Evolutionary conservation across 768 basidiomycete genomes (phyloP).

Genomic region (Boletus tomentosulus): DNA sequence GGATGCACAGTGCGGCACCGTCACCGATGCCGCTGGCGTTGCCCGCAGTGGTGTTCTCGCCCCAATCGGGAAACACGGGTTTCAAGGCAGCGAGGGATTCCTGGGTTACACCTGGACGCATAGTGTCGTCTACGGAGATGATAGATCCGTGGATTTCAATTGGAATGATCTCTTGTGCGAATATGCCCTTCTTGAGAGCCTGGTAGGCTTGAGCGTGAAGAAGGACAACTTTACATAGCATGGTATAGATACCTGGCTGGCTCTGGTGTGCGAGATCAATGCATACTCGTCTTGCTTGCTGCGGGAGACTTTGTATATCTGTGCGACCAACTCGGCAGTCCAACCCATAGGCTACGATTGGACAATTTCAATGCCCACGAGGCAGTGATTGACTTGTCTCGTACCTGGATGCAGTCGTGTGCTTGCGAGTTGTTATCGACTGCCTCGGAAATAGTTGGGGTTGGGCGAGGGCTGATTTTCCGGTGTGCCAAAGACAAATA

Average conservation of each 20-base stretch:
- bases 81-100: slow-evolving; percentile 78
- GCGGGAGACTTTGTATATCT: slow-evolving; percentile 71
- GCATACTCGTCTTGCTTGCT: slow-evolving; percentile 88
- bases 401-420: slow-evolving; percentile 68
- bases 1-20: slow-evolving; percentile 80
- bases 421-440: slow-evolving; percentile 62
- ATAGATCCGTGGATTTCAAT: slow-evolving; percentile 66
- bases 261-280: slow-evolving; percentile 80
- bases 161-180: slow-evolving; percentile 87
- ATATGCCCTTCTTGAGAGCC: slow-evolving; percentile 68
- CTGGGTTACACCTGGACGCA: slow-evolving; percentile 75
- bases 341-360: slow-evolving; percentile 81
- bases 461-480: slow-evolving; percentile 59
- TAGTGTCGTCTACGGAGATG: slow-evolving; percentile 79
- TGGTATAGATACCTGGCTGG: slow-evolving; percentile 46
- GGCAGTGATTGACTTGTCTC: background rate
- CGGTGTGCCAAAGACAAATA: background rate
- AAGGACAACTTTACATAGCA: background rate
- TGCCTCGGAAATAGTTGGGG: slow-evolving; percentile 56
- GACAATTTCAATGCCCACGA: background rate
- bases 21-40: slow-evolving; percentile 91
- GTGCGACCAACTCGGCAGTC: slow-evolving; percentile 91
- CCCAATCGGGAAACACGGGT: slow-evolving; percentile 84
- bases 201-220: slow-evolving; percentile 21
- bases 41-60: slow-evolving; percentile 66